Evolutionary conservation across 495 filamentous ascomycete genomes (phyloP), one percentile per base, ranked within the genome.

Genomic region (Aeminium ludgeri): DNA sequence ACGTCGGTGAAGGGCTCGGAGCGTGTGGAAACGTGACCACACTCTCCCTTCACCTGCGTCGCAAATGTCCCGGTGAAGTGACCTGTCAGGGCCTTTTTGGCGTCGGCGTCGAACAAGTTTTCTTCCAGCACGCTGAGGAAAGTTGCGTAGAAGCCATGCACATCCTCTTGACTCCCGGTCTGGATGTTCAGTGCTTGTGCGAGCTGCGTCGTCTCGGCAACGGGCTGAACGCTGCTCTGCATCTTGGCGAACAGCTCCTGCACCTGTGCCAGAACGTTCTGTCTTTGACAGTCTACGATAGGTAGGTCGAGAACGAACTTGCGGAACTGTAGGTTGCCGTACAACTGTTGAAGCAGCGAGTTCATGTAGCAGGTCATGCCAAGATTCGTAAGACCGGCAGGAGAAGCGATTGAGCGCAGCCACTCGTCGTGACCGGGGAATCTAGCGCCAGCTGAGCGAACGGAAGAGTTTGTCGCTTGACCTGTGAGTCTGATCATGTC

Each of bases 351-450:
- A 45, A 96, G 72, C 3, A 99, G 66, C 0, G 89, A 96, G 60
- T 96, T 96, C 58, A 96, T 67, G 55, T 99, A 99, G 62, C 89
- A 99, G 6, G 89, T 96, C 54, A 94, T 94, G 4, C 86, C 87
- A 2, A 96, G 69, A 53, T 99, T 99, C 43, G 65, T 69, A 2
- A 99, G 59, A 2, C 89, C 89, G 13, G 82, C 74, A 52, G 91
- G 87, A 19, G 82, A 82, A 31, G 76, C 78, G 11, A 70, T 57
- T 1, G 82, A 76, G 44, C 84, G 72, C 25, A 89, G 73, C 43
- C 73, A 71, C 51, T 77, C 77, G 13, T 60, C 29, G 5, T 12
- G 16, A 16, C 36, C 46, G 6, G 48, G 42, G 18, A 46, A 46
- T 16, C 19, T 34, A 2, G n/a, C 20, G 13, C 7, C 18, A 1